Conservation (phyloP, 2,329 filamentous ascomycete genomes). For the Venturia pyrina region DNA sequence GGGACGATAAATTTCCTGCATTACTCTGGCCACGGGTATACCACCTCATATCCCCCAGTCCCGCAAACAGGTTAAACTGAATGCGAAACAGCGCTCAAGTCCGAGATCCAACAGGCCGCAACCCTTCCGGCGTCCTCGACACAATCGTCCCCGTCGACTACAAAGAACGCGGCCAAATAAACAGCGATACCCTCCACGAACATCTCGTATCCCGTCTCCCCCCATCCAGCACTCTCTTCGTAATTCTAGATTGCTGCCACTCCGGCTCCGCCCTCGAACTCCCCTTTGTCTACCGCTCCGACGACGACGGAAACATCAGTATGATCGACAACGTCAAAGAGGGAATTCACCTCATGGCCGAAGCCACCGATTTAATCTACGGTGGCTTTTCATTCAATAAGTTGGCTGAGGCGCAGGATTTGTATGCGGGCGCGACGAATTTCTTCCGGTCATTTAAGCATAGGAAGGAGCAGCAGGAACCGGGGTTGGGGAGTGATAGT, state of each 20-base stretch:
- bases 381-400: slow-evolving; percentile 42
- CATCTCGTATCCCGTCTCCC: slow-evolving; percentile 43
- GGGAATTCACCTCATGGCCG: slow-evolving; percentile 40
- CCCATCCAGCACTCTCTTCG: slow-evolving; percentile 41
- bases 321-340: slow-evolving; percentile 28
- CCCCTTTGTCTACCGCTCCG: slow-evolving; percentile 47
- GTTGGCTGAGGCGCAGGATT: slow-evolving; percentile 39
- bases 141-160: slow-evolving; percentile 47
- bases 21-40: slow-evolving; percentile 46
- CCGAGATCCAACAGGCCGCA: slow-evolving; percentile 5
- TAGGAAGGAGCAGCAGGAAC: slow-evolving; percentile 33
- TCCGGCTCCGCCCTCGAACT: slow-evolving; percentile 50
- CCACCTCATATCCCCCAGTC: slow-evolving; percentile 20
- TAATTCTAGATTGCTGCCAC: slow-evolving; percentile 54
- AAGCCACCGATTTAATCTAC: slow-evolving; percentile 40
- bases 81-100: not conserved
- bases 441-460: slow-evolving; percentile 46
- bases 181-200: slow-evolving; percentile 41
- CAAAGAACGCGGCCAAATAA: slow-evolving; percentile 42
- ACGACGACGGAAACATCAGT: slow-evolving; percentile 37
- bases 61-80: slow-evolving; percentile 31
- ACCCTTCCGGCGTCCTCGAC: slow-evolving; percentile 30
- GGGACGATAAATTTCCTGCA: slow-evolving; percentile 45
- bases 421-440: slow-evolving; percentile 42
- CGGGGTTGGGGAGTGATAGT: slow-evolving; percentile 26